phyloP scores from a whole-genome alignment of 345 rosid species.

The Salix suchowensis region DNA sequence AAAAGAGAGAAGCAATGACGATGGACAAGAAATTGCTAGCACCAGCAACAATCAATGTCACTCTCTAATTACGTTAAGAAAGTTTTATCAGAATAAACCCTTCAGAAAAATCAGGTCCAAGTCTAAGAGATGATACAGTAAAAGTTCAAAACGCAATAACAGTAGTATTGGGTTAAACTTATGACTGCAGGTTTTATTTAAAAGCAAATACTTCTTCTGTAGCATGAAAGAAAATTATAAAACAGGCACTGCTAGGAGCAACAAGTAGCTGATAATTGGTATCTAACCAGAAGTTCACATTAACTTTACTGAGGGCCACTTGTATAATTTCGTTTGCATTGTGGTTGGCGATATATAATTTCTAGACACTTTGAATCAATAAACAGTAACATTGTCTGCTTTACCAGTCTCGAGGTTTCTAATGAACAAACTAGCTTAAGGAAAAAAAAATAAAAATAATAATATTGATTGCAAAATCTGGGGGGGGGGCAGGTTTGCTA shows the following conservation, averaged over 20 bases:
- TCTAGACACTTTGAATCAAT: background rate
- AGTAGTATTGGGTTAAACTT: background rate
- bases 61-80: background rate
- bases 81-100: background rate
- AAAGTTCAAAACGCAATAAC: background rate
- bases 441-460: background rate
- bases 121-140: background rate
- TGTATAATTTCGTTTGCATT: no score
- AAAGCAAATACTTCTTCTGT: no score
- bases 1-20: background rate
- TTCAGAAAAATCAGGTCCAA: background rate
- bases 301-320: no score
- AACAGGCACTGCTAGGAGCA: no score
- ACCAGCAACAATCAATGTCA: background rate
- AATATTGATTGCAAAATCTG: background rate
- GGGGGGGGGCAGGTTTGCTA: background rate
- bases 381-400: background rate
- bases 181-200: background rate
- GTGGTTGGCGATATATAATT: no score
- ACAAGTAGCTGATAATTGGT: no score
- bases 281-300: no score
- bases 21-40: background rate
- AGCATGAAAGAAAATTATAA: no score
- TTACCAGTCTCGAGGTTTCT: background rate
- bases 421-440: background rate